Evolutionary conservation across 2,329 filamentous ascomycete species (phyloP).

Genomic region (Cercospora brassicicola): DNA sequence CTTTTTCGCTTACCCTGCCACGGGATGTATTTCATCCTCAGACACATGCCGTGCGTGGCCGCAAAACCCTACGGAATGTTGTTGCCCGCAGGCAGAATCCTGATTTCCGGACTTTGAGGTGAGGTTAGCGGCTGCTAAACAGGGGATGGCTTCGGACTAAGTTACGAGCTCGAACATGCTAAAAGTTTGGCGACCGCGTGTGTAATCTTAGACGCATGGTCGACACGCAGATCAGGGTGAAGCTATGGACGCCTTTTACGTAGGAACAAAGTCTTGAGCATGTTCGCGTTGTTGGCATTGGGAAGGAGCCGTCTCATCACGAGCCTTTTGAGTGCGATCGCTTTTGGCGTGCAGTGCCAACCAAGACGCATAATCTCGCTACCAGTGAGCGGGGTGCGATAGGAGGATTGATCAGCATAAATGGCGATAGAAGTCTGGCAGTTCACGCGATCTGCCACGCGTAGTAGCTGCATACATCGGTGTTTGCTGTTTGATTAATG

Average conservation of each 20-base stretch:
- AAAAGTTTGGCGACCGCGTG: slow-evolving; percentile 2
- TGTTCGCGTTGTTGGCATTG: background rate
- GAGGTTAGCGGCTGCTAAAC: background rate
- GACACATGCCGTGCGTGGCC: background rate
- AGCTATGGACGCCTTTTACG: background rate
- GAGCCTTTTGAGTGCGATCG: background rate
- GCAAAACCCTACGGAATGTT: background rate
- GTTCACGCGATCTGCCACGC: background rate
- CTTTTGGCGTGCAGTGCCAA: background rate
- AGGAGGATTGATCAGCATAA: background rate
- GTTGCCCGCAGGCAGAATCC: background rate
- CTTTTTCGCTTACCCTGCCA: slow-evolving; percentile 1
- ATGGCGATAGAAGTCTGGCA: background rate
- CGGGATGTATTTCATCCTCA: background rate
- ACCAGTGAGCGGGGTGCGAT: background rate
- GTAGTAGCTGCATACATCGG: slow-evolving; percentile 7
- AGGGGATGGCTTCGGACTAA: slow-evolving; percentile 1
- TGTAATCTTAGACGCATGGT: slow-evolving; percentile 4
- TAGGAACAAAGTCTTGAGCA: background rate
- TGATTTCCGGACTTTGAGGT: slow-evolving; percentile 4
- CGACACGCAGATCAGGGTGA: slow-evolving; percentile 7
- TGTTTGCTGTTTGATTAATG: slow-evolving; percentile 3
- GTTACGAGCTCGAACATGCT: slow-evolving; percentile 5
- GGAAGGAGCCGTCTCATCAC: background rate
- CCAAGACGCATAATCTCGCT: background rate